Evolutionary conservation across 1,284 basidiomycete genomes (phyloP), one percentile per base, ranked within the genome.

Genomic region (Marasmius oreades): DNA sequence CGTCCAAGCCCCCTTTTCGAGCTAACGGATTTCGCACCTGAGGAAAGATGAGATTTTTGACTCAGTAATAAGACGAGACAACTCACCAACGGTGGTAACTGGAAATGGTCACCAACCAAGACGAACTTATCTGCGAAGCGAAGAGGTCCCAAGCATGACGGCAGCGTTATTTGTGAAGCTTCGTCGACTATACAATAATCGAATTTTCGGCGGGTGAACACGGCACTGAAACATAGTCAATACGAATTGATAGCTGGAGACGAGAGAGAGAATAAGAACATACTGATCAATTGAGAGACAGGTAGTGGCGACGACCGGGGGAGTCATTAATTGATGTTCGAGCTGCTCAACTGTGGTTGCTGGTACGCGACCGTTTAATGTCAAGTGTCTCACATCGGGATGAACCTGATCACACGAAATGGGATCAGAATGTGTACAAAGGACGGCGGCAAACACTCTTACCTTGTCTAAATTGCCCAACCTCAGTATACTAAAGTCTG

Each of bases 101-200:
- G 97, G 73, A 91, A 93, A 71, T 98, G 96, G 69, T 99, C 96
- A 2, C 96, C 96, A 10, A 99, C 95, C 7, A 99, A 86, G 1
- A 99, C 85, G 62, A 98, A 99, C 52, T 81, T 92, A 48, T 94
- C 83, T 2, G 95, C 93, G 63, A 89, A 93, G 0, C 95, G 84
- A 5, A 99, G 74, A 0, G 97, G 96, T 0, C 97, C 96, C 0
- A 99, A 76, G 66, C 94, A 98, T 0, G 95, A 95, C 0, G 97
- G 97, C 2, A 99, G 72, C 0, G 96, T 98, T 61, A 99, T 95
- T 70, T 99, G 97, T 0, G 95, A 98, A 0, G 96, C 97, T 69
- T 99, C 97, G 63, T 99, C 97, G 12, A 99, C 89, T 58, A 99
- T 98, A 73, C 96, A 99, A 66, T 95, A 96, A 70, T 99, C 95